phyloP scores from a whole-genome alignment of 331 rosid genomes.

The Stylosanthes scabra region DNA sequence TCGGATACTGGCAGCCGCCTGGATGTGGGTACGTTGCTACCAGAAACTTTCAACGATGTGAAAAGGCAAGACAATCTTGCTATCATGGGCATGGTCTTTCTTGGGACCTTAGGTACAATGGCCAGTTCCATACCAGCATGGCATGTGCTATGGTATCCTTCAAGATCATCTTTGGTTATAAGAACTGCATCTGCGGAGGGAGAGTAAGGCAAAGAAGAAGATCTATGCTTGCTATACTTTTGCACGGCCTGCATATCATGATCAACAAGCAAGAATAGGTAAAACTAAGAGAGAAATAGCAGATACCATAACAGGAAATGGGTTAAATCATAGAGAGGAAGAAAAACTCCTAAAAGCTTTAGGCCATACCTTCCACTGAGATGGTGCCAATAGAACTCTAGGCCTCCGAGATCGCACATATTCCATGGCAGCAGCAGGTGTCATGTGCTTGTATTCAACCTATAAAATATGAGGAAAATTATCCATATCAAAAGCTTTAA shows the following conservation, averaged over 20 bases:
- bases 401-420: constrained; percentile 91
- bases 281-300: constrained; percentile 27
- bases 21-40: constrained; percentile 53
- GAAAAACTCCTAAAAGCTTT: not conserved
- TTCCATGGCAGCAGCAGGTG: constrained; percentile 82
- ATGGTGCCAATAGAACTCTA: constrained; percentile 86
- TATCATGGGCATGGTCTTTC: constrained; percentile 70
- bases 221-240: constrained; percentile 58
- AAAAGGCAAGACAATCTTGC: constrained; percentile 86
- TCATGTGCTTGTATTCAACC: constrained; percentile 90
- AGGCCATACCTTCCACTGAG: constrained; percentile 84
- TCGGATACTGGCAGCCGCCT: constrained; percentile 84
- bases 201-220: constrained; percentile 54
- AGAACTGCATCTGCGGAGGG: constrained; percentile 89
- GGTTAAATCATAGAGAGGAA: not conserved
- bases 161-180: constrained; percentile 93
- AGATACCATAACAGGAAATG: constrained; percentile 1
- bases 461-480: constrained; percentile 42
- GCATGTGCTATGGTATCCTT: constrained; percentile 75
- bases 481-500: constrained; percentile 29
- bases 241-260: constrained; percentile 78
- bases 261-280: constrained; percentile 9
- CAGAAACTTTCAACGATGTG: constrained; percentile 75
- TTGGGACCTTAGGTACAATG: constrained; percentile 60
- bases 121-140: constrained; percentile 64